Percentiles rank a stretch among this genome's conserved stretches.
phyloP scores from a whole-genome alignment of 2,329 filamentous ascomycete genomes.

The Aspergillus neoniger region DNA sequence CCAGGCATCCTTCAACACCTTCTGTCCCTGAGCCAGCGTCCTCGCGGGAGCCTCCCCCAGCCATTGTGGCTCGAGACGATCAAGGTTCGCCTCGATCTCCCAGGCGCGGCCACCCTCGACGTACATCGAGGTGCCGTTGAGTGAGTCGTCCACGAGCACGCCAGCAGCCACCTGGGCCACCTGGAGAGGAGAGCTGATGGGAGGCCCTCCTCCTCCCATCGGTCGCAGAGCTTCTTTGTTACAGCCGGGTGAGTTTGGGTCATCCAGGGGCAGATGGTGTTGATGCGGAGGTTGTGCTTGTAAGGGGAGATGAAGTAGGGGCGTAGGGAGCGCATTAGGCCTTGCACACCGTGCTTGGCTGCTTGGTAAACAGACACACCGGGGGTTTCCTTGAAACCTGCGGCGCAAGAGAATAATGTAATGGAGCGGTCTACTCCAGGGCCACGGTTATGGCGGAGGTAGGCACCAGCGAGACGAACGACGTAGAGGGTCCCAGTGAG shows the following conservation, averaged over 20 bases:
- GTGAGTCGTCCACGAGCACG: conserved; percentile 34
- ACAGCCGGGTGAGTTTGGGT: conserved; percentile 39
- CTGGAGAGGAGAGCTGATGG: conserved; percentile 43
- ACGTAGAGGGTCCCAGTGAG: conserved; percentile 52
- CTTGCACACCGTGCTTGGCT: conserved; percentile 54
- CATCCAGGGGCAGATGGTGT: conserved; percentile 50
- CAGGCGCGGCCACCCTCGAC: conserved; percentile 47
- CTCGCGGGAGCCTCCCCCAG: conserved; percentile 43
- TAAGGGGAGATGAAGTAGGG: conserved; percentile 35
- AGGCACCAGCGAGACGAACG: conserved; percentile 52
- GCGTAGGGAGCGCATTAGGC: conserved; percentile 51
- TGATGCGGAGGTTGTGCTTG: conserved; percentile 46
- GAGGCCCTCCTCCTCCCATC: conserved; percentile 43
- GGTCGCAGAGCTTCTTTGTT: conserved; percentile 37
- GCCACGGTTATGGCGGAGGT: conserved; percentile 46
- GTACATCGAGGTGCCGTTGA: conserved; percentile 47
- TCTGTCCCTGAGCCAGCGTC: conserved; percentile 39
- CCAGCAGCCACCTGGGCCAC: conserved; percentile 44
- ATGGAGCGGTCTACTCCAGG: conserved; percentile 43
- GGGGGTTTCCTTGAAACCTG: conserved; percentile 53
- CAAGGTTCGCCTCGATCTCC: conserved; percentile 48
- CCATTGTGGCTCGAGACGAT: conserved; percentile 46
- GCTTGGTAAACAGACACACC: conserved; percentile 52
- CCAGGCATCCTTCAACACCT: conserved; percentile 29
- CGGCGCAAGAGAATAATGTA: conserved; percentile 48